Evolutionary conservation across 2,329 filamentous ascomycete species (phyloP).

Genomic region (Fusarium torreyae): DNA sequence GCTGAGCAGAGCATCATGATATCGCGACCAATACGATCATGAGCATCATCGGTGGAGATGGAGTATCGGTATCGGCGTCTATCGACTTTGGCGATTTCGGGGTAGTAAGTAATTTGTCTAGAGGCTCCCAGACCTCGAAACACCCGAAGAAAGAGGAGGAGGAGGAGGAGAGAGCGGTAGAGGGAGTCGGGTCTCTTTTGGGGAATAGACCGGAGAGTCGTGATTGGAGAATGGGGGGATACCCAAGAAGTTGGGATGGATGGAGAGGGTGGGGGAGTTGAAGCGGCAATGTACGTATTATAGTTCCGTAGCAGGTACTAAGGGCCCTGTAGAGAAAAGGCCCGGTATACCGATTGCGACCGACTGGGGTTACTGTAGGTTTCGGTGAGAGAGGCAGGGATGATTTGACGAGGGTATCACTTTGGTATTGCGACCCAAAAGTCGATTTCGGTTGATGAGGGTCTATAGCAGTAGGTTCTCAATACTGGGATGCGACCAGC

Average conservation of each 20-base stretch:
- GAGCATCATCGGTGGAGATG: constrained; percentile 51
- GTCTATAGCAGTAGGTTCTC: not conserved
- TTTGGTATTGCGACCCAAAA: constrained; percentile 37
- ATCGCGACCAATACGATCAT: constrained; percentile 53
- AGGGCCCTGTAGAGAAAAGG: constrained; percentile 14
- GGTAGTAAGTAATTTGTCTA: constrained; percentile 29
- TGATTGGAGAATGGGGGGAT: constrained; percentile 51
- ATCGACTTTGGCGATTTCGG: constrained; percentile 24
- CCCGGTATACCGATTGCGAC: constrained; percentile 32
- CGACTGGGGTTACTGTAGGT: constrained; percentile 24
- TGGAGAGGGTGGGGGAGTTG: constrained; percentile 36
- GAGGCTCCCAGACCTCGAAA: constrained; percentile 42
- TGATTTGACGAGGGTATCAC: constrained; percentile 45
- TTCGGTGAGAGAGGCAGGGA: constrained; percentile 50
- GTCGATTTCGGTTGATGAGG: constrained; percentile 1
- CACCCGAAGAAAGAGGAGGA: constrained; percentile 31
- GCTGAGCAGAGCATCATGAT: constrained; percentile 62
- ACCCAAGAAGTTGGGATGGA: constrained; percentile 27
- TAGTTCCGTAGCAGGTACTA: constrained; percentile 9
- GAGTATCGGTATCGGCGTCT: constrained; percentile 12
- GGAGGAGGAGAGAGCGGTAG: constrained; percentile 33
- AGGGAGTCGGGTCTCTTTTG: constrained; percentile 42
- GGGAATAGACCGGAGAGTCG: constrained; percentile 40
- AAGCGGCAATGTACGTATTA: constrained; percentile 31
- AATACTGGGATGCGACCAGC: not conserved